These are phyloP conservation scores for Penicillium argentinense DNA, from an alignment of 495 filamentous ascomycete genomes.

Conservation along the genomic window DNA sequence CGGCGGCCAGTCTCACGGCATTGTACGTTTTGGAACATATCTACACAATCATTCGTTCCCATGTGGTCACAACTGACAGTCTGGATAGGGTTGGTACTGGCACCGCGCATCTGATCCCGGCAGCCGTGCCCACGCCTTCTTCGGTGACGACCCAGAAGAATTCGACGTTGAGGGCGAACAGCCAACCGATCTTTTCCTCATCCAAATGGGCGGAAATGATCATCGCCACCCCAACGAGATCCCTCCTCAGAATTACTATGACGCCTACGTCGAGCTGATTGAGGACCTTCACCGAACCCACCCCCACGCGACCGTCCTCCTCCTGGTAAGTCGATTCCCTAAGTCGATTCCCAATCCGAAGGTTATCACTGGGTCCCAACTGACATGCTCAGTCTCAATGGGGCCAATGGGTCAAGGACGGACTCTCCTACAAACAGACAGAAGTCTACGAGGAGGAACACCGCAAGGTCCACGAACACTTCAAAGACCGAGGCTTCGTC, in stretches of 20 bases:
- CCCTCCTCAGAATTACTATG: conserved; percentile 49
- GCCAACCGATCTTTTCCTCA: conserved; percentile 64
- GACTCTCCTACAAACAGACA: conserved; percentile 52
- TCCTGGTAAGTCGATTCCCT: conserved; percentile 62
- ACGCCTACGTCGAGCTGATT: conserved; percentile 59
- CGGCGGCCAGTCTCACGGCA: conserved; percentile 36
- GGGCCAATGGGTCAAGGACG: conserved; percentile 54
- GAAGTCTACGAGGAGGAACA: conserved; percentile 54
- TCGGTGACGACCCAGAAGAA: conserved; percentile 54
- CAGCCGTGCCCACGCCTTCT: conserved; percentile 48
- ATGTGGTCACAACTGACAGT: not conserved
- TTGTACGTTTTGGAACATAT: conserved; percentile 19
- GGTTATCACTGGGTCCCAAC: too few relatives aligned
- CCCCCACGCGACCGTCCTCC: conserved; percentile 60
- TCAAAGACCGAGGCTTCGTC: conserved; percentile 58
- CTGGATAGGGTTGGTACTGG: conserved; percentile 59
- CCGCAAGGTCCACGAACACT: conserved; percentile 53
- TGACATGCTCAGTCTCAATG: conserved; percentile 54
- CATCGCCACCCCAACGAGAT: conserved; percentile 60
- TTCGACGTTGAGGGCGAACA: conserved; percentile 61
- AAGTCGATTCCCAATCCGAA: too few relatives aligned
- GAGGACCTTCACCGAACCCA: conserved; percentile 60
- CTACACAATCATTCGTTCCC: not conserved
- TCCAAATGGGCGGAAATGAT: conserved; percentile 71
- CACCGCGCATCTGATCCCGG: conserved; percentile 62